Base-by-base conservation (phyloP, 345 rosid genomes). In the Camelina neglecta region DNA sequence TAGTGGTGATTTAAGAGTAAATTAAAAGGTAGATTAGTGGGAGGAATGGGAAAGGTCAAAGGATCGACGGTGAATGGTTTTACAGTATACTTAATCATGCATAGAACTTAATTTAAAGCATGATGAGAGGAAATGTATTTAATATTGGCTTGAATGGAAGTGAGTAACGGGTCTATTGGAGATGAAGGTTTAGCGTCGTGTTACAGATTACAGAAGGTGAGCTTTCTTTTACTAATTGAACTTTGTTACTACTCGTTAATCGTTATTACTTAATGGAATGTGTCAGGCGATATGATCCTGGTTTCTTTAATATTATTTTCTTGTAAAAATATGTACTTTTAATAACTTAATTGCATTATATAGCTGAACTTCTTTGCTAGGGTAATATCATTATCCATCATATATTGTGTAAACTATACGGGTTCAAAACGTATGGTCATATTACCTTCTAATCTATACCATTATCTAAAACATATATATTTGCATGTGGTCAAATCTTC, bases 21-120 rank as follows among this genome's bases (percentile, higher is more conserved):
- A 8, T 53, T 24, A 51, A 53, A 49, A 8, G 69, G 33, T 39
- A 11, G 15, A 20, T 26, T 38, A 72, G 69, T 61, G 38, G 50
- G 35, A 73, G 55, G 70, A 63, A 73, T 26, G 63, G 8, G 76
- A 35, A 35, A 35, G 31, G 31, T 29, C 31, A 72, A 72, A 62
- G 63, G 56, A 56, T 63, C 29, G 4, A 42, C 63, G 21, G 10
- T 53, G 41, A 16, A 50, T 61, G 29, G 42, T 61, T 49, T n/a
- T 6, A 0, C 18, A 18, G 18, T 18, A 18, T 18, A 47, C n/a
- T 49, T 42, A 41, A 44, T 60, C 13, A 72, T 60, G 41, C 6
- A 48, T 21, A 21, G 23, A 21, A 60, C 39, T 36, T 29, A 4
- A 29, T 29, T 48, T 23, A 23, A 60, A 21, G 45, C 45, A 45